phyloP scores from a whole-genome alignment of 1,139 yeast species.

The Kurtzmaniella quercitrusa region DNA sequence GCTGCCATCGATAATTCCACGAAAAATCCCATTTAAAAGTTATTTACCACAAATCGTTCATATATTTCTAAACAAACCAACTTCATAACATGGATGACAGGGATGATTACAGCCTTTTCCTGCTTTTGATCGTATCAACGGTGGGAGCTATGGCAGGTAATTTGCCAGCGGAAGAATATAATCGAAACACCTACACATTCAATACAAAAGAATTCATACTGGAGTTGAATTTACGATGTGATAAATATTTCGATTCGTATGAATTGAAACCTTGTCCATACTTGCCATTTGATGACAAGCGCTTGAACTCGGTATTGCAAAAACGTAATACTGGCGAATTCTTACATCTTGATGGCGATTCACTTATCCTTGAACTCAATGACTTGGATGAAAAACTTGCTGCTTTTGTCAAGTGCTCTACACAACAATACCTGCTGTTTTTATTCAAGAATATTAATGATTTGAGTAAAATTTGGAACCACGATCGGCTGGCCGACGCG shows the following conservation, averaged over 20 bases:
- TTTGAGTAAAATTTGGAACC: conserved; percentile 10
- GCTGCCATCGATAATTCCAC: too few relatives aligned
- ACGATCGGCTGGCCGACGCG: conserved; percentile 2
- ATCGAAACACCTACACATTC: conserved; percentile 6
- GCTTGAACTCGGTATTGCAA: conserved; percentile 11
- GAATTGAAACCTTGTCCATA: conserved; percentile 5
- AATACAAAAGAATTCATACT: conserved; percentile 16
- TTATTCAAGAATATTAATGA: conserved; percentile 28
- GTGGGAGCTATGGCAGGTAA: conserved; percentile 22
- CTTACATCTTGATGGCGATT: conserved; percentile 16
- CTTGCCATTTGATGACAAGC: conserved; percentile 9
- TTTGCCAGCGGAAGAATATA: conserved; percentile 11
- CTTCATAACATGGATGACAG: conserved; percentile 13
- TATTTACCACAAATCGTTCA: too few relatives aligned
- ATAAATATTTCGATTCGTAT: conserved; percentile 15
- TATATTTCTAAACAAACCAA: too few relatives aligned
- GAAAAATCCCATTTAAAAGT: too few relatives aligned
- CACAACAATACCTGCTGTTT: conserved; percentile 21
- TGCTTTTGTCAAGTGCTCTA: conserved; percentile 22
- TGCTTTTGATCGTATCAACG: conserved; percentile 27
- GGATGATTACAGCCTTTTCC: conserved; percentile 18
- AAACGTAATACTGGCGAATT: conserved; percentile 16
- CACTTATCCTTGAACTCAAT: conserved; percentile 15
- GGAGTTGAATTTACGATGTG: conserved; percentile 16
- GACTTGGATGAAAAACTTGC: conserved; percentile 18